These are phyloP conservation scores for Lepidium didymum DNA, from an alignment of 345 rosid genomes.

Conservation along the genomic window DNA sequence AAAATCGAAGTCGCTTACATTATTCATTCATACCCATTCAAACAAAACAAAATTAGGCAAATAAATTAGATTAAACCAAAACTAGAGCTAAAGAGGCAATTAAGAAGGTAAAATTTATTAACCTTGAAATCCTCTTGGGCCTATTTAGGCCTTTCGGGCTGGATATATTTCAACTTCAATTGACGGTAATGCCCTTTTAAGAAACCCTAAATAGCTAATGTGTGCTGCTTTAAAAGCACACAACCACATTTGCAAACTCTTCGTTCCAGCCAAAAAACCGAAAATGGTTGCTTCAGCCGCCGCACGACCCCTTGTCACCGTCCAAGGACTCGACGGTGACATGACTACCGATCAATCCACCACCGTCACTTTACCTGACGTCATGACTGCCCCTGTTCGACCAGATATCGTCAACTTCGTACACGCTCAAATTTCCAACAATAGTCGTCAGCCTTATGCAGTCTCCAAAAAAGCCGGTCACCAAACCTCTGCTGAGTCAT, in stretches of 20 bases:
- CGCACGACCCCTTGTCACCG: slow-evolving; percentile 61
- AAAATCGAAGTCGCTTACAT: too few species aligned
- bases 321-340: slow-evolving; percentile 65
- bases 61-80: neutral
- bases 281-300: slow-evolving; percentile 48
- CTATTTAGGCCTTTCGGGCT: neutral
- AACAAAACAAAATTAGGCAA: neutral
- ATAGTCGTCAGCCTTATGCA: slow-evolving; percentile 87
- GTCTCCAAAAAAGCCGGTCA: slow-evolving; percentile 83
- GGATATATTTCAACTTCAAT: neutral
- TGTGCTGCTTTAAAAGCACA: neutral
- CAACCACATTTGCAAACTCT: neutral
- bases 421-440: slow-evolving; percentile 67
- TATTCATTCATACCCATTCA: neutral
- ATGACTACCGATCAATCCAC: slow-evolving; percentile 61
- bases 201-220: slow-evolving; percentile 3
- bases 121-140: neutral
- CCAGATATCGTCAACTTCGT: slow-evolving; percentile 74
- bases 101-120: neutral
- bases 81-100: neutral
- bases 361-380: slow-evolving; percentile 58
- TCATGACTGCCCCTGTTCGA: slow-evolving; percentile 65
- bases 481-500: slow-evolving; percentile 95
- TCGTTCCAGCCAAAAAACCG: slow-evolving; percentile 4
- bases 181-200: neutral